Percentiles rank a stretch among this genome's conserved stretches.
phyloP scores from a whole-genome alignment of 306 rosid species.

The Quercus robur region DNA sequence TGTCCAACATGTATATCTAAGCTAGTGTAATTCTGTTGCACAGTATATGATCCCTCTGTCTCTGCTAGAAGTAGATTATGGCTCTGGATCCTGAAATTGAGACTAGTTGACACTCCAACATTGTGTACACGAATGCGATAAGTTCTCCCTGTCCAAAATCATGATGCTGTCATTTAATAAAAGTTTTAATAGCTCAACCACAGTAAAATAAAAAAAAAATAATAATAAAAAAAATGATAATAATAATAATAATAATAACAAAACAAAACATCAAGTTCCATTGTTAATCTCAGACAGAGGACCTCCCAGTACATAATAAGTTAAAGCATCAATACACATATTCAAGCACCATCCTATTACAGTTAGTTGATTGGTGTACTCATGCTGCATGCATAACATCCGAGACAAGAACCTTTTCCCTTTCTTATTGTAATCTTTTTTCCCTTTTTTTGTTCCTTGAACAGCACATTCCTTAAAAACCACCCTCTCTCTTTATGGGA shows the following conservation, averaged over 20 bases:
- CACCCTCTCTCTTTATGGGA: background rate
- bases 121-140: constrained; percentile 88
- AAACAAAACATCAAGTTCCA: too few species aligned
- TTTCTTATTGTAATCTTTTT: too few species aligned
- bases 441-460: too few species aligned
- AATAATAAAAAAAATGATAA: background rate
- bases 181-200: constrained; percentile 2
- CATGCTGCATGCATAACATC: too few species aligned
- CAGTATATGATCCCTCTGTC: constrained; percentile 90
- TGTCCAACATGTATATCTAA: constrained; percentile 96
- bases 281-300: background rate
- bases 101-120: constrained; percentile 89
- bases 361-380: too few species aligned
- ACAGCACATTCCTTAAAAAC: background rate
- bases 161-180: background rate
- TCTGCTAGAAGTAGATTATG: constrained; percentile 94
- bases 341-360: background rate
- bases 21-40: constrained; percentile 89
- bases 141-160: constrained; percentile 67
- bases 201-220: background rate
- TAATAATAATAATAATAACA: background rate
- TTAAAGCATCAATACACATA: background rate
- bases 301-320: background rate
- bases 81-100: constrained; percentile 90
- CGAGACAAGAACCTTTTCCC: too few species aligned